Evolutionary conservation across 305 asterid genomes (phyloP).

Genomic region (Ilex paraguariensis): DNA sequence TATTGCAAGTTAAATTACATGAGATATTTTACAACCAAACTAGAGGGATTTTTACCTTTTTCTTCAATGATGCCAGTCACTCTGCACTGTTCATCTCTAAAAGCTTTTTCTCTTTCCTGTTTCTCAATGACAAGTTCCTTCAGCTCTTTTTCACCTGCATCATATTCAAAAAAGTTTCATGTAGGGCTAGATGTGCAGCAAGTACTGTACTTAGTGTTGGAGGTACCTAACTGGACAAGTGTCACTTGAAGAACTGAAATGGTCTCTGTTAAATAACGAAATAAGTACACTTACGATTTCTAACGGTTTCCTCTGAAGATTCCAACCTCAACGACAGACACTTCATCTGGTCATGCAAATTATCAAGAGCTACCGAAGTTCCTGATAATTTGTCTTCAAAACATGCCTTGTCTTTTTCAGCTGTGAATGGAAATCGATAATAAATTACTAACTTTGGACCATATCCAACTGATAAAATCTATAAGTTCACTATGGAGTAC

Average conservation of each 20-base stretch:
- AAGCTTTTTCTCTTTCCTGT: constrained; percentile 51
- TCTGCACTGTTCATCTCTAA: constrained; percentile 53
- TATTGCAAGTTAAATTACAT: background rate
- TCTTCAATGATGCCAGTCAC: constrained; percentile 45
- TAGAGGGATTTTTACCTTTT: constrained; percentile 49
- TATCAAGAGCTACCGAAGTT: constrained; percentile 65
- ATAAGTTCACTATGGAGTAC: constrained; percentile 14
- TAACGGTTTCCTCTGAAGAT: constrained; percentile 63
- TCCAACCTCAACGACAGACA: constrained; percentile 62
- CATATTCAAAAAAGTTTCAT: constrained; percentile 13
- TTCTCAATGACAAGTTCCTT: constrained; percentile 57
- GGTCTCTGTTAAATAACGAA: constrained; percentile 10
- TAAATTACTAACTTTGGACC: constrained; percentile 18
- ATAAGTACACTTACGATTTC: constrained; percentile 53
- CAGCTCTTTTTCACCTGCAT: constrained; percentile 79
- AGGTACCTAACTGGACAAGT: background rate
- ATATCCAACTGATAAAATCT: background rate
- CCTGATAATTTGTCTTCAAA: constrained; percentile 76
- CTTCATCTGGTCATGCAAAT: constrained; percentile 60
- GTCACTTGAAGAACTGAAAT: constrained; percentile 11
- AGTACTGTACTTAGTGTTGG: background rate
- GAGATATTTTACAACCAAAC: background rate
- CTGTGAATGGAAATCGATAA: constrained; percentile 36
- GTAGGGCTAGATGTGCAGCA: background rate
- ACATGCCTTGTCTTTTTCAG: constrained; percentile 72